Conservation (phyloP, 371 early-diverging fungal genomes). For the Mortierella polycephala region DNA sequence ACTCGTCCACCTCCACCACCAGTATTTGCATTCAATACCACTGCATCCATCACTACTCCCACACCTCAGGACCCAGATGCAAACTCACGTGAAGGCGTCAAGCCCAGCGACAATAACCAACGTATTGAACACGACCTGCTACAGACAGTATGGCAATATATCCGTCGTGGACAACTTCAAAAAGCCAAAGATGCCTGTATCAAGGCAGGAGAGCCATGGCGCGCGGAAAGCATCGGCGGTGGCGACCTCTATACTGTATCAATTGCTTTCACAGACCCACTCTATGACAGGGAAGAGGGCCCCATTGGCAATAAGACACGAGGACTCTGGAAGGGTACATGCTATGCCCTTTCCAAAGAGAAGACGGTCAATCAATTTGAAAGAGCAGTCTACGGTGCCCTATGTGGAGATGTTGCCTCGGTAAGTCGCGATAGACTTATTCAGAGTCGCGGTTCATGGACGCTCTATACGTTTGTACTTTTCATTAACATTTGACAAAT, state of each 20-base stretch:
- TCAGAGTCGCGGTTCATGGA: neutral
- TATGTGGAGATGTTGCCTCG: constrained; percentile 39
- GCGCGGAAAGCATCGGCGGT: constrained; percentile 51
- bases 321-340: constrained; percentile 51
- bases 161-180: constrained; percentile 48
- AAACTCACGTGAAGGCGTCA: constrained; percentile 33
- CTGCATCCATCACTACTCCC: neutral
- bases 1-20: neutral
- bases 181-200: constrained; percentile 41
- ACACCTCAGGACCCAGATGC: constrained; percentile 41
- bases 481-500: neutral
- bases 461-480: neutral
- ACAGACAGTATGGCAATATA: constrained; percentile 39
- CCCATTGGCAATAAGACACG: constrained; percentile 44
- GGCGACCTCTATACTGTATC: constrained; percentile 35
- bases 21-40: constrained; percentile 10
- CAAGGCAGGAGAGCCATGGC: constrained; percentile 46
- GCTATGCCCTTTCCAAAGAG: constrained; percentile 39
- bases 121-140: constrained; percentile 28
- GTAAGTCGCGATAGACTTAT: constrained; percentile 5
- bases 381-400: constrained; percentile 42
- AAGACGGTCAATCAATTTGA: constrained; percentile 33
- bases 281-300: constrained; percentile 18
- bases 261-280: constrained; percentile 23
- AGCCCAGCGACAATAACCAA: constrained; percentile 25